These are phyloP conservation scores for Lachancea quebecensis DNA, from an alignment of 805 yeast species.

Conservation along the genomic window DNA sequence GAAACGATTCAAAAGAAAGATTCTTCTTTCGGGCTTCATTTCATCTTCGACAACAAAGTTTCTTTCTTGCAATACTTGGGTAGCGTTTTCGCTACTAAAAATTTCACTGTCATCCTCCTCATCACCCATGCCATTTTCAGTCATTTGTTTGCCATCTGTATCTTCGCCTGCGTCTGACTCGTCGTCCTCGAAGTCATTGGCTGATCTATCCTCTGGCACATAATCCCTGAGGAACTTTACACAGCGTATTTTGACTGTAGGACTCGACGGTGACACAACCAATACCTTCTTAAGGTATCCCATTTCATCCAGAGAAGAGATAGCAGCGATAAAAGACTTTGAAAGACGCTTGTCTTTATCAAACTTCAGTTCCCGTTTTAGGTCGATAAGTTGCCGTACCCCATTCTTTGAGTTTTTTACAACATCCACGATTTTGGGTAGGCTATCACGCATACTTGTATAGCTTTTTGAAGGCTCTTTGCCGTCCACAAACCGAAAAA, in stretches of 20 bases:
- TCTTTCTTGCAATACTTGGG: slow-evolving; percentile 23
- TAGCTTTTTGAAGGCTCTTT: slow-evolving; percentile 20
- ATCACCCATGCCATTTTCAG: slow-evolving; percentile 25
- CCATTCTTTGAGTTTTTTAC: slow-evolving; percentile 53
- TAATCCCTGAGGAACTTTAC: slow-evolving; percentile 39
- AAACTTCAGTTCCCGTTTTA: slow-evolving; percentile 51
- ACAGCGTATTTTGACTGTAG: slow-evolving; percentile 44
- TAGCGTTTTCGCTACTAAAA: slow-evolving; percentile 23
- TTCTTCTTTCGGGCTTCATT: slow-evolving; percentile 6
- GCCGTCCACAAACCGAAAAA: slow-evolving; percentile 37
- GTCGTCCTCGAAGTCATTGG: slow-evolving; percentile 23
- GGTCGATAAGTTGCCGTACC: slow-evolving; percentile 53
- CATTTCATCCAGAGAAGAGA: slow-evolving; percentile 38
- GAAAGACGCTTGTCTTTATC: slow-evolving; percentile 36
- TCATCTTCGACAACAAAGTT: slow-evolving; percentile 22
- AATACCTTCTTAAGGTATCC: slow-evolving; percentile 46
- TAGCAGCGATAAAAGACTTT: slow-evolving; percentile 43
- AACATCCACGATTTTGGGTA: slow-evolving; percentile 38
- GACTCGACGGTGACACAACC: slow-evolving; percentile 41
- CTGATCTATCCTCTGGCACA: slow-evolving; percentile 22
- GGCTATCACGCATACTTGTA: slow-evolving; percentile 24
- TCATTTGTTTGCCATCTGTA: slow-evolving; percentile 26
- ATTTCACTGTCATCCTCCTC: slow-evolving; percentile 31
- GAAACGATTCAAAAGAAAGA: slow-evolving; percentile 38
- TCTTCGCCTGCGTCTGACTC: slow-evolving; percentile 22